Conservation (phyloP, 257 asterid genomes). For the Cruciata laevipes region DNA sequence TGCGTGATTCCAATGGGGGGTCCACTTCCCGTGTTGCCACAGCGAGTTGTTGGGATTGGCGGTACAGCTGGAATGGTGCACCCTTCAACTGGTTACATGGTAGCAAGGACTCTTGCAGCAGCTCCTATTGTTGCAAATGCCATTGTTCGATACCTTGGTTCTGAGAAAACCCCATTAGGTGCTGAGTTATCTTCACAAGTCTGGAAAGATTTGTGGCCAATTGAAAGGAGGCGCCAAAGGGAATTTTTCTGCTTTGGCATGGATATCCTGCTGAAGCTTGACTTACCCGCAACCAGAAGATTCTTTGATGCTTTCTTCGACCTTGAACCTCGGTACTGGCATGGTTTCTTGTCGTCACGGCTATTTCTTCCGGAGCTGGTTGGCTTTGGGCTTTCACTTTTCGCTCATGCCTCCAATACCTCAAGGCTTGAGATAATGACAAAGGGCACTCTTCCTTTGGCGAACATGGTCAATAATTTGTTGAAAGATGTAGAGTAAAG, state of each 20-base stretch:
- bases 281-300: slow-evolving; percentile 74
- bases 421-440: slow-evolving; percentile 89
- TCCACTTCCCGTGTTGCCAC: slow-evolving; percentile 90
- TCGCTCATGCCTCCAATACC: slow-evolving; percentile 61
- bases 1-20: slow-evolving; percentile 99
- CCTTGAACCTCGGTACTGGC: slow-evolving; percentile 95
- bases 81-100: slow-evolving; percentile 99
- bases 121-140: slow-evolving; percentile 89
- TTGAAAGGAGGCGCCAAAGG: slow-evolving; percentile 89
- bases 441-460: slow-evolving; percentile 82
- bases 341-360: slow-evolving; percentile 89
- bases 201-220: slow-evolving; percentile 96
- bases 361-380: slow-evolving; percentile 78
- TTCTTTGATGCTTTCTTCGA: slow-evolving; percentile 84
- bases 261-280: slow-evolving; percentile 89
- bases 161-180: slow-evolving; percentile 39
- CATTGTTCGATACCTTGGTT: slow-evolving; percentile 57
- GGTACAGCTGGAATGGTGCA: slow-evolving; percentile 99
- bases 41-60: slow-evolving; percentile 86
- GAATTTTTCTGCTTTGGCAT: slow-evolving; percentile 96
- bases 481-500: slow-evolving; percentile 51
- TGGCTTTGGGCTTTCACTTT: slow-evolving; percentile 73
- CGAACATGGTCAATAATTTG: slow-evolving; percentile 67
- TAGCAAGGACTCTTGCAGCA: slow-evolving; percentile 95
- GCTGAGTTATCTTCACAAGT: slow-evolving; percentile 57